Evolutionary conservation across 768 basidiomycete species (phyloP).

Genomic region (Lyophyllum atratum): DNA sequence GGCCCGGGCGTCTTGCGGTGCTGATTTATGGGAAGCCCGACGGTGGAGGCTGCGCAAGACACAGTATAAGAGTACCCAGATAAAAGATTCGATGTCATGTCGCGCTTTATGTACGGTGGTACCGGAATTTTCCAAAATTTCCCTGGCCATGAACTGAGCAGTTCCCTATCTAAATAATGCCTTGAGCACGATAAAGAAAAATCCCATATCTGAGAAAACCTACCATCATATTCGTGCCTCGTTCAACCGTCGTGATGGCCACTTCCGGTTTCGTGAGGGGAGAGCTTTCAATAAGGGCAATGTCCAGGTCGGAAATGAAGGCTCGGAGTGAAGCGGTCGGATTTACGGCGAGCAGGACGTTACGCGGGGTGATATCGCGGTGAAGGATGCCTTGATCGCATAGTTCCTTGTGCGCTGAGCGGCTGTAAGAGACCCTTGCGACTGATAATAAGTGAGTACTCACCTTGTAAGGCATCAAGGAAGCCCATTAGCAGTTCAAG

Average conservation of each 20-base stretch:
- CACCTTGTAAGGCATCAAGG: conserved; percentile 17
- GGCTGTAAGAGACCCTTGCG: neutral
- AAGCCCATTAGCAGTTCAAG: conserved; percentile 18
- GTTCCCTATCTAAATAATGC: neutral
- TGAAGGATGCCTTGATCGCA: conserved; percentile 28
- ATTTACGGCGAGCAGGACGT: conserved; percentile 26
- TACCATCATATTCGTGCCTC: neutral
- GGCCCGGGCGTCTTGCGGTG: neutral
- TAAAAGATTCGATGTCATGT: conserved; percentile 8
- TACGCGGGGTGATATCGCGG: conserved; percentile 34
- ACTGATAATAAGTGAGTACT: conserved; percentile 1
- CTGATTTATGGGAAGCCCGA: neutral
- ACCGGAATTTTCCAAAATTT: neutral
- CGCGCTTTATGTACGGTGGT: neutral
- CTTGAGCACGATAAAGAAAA: neutral
- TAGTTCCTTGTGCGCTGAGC: conserved; percentile 21
- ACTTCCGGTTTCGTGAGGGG: neutral
- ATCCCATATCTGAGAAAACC: neutral
- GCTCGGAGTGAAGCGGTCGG: neutral
- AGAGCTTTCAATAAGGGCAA: neutral
- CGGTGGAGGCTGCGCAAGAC: neutral
- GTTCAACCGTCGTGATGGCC: neutral
- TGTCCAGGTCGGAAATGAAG: conserved; percentile 4
- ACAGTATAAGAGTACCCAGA: conserved; percentile 2
- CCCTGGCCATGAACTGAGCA: neutral